These are phyloP conservation scores for Crinitomyces ghanaensis DNA, from an alignment of 805 yeast genomes.

Conservation along the genomic window DNA sequence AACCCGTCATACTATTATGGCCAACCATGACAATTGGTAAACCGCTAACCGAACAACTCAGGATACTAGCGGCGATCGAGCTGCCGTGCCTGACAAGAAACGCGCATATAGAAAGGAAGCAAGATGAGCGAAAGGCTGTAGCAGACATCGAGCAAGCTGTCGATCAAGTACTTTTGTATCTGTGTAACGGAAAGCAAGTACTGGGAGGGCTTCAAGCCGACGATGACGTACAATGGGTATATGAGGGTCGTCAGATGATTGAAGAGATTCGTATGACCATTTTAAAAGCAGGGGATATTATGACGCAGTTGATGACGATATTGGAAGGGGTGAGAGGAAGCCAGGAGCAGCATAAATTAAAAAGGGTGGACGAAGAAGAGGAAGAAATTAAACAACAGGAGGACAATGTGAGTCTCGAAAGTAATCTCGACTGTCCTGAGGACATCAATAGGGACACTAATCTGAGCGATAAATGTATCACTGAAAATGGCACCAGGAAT, in stretches of 20 bases:
- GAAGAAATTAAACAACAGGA: neutral
- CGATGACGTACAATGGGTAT: conserved; percentile 19
- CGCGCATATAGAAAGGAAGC: too few relatives aligned
- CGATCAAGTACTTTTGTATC: conserved; percentile 12
- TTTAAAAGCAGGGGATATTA: conserved; percentile 14
- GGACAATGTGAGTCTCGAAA: neutral
- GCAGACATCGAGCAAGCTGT: conserved; percentile 9
- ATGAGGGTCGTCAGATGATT: conserved; percentile 17
- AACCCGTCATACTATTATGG: too few relatives aligned
- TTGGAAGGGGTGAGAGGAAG: too few relatives aligned
- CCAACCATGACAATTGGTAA: too few relatives aligned
- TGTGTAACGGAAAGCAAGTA: conserved; percentile 11
- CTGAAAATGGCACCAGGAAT: too few relatives aligned
- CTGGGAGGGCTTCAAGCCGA: conserved; percentile 13
- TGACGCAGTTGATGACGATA: conserved; percentile 14
- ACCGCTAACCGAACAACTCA: too few relatives aligned
- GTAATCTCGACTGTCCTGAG: too few relatives aligned
- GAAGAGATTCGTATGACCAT: conserved; percentile 12
- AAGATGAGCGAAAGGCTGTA: too few relatives aligned
- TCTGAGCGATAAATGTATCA: too few relatives aligned
- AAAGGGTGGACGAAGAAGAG: conserved; percentile 1
- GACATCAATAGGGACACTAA: too few relatives aligned
- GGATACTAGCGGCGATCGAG: too few relatives aligned
- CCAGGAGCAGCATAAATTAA: conserved; percentile 1
- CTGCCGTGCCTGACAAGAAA: too few relatives aligned